phyloP scores from a whole-genome alignment of 768 basidiomycete genomes.

The Pleurotus citrinopileatus region DNA sequence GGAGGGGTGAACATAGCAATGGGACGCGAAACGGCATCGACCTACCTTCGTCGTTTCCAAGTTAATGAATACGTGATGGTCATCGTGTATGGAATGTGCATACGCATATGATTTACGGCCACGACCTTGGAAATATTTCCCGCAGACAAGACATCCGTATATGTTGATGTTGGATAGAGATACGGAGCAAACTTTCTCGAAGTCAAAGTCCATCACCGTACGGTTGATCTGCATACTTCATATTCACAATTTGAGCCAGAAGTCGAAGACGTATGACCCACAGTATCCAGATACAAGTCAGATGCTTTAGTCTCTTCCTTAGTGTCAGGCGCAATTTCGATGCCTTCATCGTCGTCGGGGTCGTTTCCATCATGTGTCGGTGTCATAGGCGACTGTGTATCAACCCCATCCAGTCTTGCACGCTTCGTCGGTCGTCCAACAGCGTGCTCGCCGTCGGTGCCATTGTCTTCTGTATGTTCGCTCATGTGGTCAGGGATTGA shows the following conservation, averaged over 20 bases:
- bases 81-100: slow-evolving; percentile 94
- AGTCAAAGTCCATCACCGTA: slow-evolving; percentile 92
- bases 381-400: neutral
- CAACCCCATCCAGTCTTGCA: slow-evolving; percentile 12
- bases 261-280: slow-evolving; percentile 33
- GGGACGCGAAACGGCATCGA: slow-evolving; percentile 13
- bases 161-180: slow-evolving; percentile 96
- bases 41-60: slow-evolving; percentile 87
- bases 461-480: slow-evolving; percentile 3
- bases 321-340: slow-evolving; percentile 22
- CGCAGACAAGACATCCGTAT: slow-evolving; percentile 96
- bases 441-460: neutral
- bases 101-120: slow-evolving; percentile 94
- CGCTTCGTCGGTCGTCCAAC: slow-evolving; percentile 11
- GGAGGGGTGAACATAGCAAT: slow-evolving; percentile 14
- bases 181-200: slow-evolving; percentile 98
- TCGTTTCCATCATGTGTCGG: slow-evolving; percentile 10
- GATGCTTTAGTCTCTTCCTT: slow-evolving; percentile 50
- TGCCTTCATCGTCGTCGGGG: slow-evolving; percentile 30
- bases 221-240: slow-evolving; percentile 74
- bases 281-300: slow-evolving; percentile 94
- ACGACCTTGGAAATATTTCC: slow-evolving; percentile 98
- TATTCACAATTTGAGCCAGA: neutral
- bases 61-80: slow-evolving; percentile 98
- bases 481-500: slow-evolving; percentile 6